Conservation (phyloP, 208 protist genomes). For the Herpetomonas tarakana region DNA sequence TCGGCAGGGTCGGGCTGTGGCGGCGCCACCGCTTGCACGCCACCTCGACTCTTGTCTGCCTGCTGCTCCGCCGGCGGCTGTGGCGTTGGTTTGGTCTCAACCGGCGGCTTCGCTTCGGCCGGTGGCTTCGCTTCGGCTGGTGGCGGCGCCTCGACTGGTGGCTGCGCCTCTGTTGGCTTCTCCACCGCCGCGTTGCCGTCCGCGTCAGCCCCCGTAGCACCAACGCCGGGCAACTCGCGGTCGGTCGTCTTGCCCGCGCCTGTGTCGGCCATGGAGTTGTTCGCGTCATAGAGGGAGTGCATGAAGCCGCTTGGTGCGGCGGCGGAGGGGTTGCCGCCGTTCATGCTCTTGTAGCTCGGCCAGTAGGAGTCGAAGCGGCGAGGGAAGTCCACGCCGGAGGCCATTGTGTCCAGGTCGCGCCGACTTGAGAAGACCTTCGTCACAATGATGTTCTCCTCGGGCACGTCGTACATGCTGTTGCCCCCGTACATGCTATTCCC, state of each 20-base stretch:
- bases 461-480: conserved; percentile 29
- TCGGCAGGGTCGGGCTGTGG: not conserved
- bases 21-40: not conserved
- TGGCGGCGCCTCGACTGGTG: not conserved
- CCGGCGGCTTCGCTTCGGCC: not conserved
- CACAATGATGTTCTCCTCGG: conserved; percentile 42
- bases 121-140: not conserved
- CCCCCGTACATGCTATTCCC: conserved; percentile 42
- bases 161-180: not conserved
- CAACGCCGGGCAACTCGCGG: not conserved
- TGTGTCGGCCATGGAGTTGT: not conserved
- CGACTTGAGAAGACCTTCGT: conserved; percentile 75
- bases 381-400: conserved; percentile 40
- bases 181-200: not conserved
- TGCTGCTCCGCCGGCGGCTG: not conserved
- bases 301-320: conserved; percentile 15
- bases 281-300: conserved; percentile 5
- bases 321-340: conserved; percentile 7
- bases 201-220: not conserved
- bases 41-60: not conserved
- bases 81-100: not conserved
- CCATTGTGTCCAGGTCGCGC: conserved; percentile 43
- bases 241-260: not conserved
- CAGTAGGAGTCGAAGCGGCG: conserved; percentile 51
- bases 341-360: conserved; percentile 25